Evolutionary conservation across 805 yeast genomes (phyloP), one percentile per base, ranked within the genome.

Genomic region (Babjeviella inositovora): DNA sequence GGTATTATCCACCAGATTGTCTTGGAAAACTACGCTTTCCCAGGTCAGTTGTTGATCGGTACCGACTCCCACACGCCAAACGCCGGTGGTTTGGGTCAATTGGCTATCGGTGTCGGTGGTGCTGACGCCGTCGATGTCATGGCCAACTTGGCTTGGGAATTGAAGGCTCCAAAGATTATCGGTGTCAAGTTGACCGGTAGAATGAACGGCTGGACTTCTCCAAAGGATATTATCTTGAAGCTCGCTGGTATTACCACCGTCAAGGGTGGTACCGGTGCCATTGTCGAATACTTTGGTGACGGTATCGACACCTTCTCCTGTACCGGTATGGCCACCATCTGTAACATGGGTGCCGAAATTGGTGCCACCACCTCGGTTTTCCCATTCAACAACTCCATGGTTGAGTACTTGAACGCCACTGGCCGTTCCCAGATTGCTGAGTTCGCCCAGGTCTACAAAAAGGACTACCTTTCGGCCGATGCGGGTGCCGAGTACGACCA

Each of bases 281-380:
- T 85, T 47, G 92, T 87, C 35, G 97, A 85, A 62, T 85, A 85
- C 63, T 85, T 75, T 44, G 97, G 97, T 52, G 84, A 74, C 26
- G 97, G 97, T 66, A 85, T 85, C 27, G 69, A 76, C 43, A 66
- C 87, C 29, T 74, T 85, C 53, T 79, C 93, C 23, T 82, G 94
- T 57, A 87, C 97, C 24, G 97, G 97, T 68, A 85, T 85, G 97
- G 97, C 92, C 50, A 85, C 97, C 41, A 85, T 85, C 58, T 85
- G 97, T 69, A 85, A 85, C 57, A 85, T 85, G 97, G 97, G 97
- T 65, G 97, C 97, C 37, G 97, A 85, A 60, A 84, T 85, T 39
- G 97, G 97, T 60, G 96, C 96, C 31, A 85, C 97, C 32, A 85
- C 97, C 28, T 85, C 96, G 22, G 81, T 80, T 31, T 85, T 85